These are phyloP conservation scores for Scheffersomyces segobiensis DNA, from an alignment of 1,139 yeast species.

Conservation along the genomic window DNA sequence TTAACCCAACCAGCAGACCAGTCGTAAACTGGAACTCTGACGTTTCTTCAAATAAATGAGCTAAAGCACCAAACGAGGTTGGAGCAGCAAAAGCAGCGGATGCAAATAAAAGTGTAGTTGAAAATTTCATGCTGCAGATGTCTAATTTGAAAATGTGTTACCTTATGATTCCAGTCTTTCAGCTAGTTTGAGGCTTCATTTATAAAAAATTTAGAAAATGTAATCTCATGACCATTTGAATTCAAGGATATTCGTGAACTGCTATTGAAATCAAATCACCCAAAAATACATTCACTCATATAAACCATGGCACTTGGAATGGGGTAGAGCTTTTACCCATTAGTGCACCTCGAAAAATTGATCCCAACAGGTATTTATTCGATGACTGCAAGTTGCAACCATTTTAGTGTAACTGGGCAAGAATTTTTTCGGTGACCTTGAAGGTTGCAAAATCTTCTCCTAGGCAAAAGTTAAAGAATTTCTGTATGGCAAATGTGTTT, in stretches of 20 bases:
- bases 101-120: neutral
- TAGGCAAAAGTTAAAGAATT: neutral
- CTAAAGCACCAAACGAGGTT: neutral
- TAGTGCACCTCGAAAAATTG: no score
- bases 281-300: neutral
- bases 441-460: neutral
- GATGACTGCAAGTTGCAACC: neutral
- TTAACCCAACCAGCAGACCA: conserved; percentile 19
- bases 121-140: neutral
- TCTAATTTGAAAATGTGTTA: no score
- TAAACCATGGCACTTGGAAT: neutral
- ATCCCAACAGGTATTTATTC: neutral
- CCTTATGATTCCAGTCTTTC: neutral
- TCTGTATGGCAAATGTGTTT: neutral
- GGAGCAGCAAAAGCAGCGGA: neutral
- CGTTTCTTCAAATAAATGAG: neutral
- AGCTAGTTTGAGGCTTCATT: neutral
- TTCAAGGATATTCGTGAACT: neutral
- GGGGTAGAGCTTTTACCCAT: neutral
- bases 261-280: neutral
- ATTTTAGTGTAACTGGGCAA: neutral
- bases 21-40: conserved; percentile 7
- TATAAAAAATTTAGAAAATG: neutral
- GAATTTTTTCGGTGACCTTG: neutral
- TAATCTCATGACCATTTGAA: neutral